phyloP scores from a whole-genome alignment of 805 yeast genomes.

The Torulaspora gathmanii region DNA sequence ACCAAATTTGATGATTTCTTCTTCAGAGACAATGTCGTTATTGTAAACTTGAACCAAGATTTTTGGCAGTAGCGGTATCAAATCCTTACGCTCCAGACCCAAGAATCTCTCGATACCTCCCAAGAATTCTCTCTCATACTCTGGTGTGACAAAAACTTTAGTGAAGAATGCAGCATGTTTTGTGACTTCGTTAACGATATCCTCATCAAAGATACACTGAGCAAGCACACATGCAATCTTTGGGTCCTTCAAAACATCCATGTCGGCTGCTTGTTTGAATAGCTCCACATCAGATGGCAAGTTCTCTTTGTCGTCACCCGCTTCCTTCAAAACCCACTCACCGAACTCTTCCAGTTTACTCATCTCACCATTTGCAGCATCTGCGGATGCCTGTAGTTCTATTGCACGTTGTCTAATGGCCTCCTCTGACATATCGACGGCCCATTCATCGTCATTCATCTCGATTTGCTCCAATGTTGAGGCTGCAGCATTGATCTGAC shows the following conservation, averaged over 20 bases:
- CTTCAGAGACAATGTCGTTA: conserved; percentile 79
- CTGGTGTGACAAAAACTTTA: conserved; percentile 58
- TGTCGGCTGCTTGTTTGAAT: conserved; percentile 79
- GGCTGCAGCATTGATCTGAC: conserved; percentile 80
- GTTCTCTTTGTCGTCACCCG: conserved; percentile 49
- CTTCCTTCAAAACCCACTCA: conserved; percentile 66
- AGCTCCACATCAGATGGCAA: conserved; percentile 84
- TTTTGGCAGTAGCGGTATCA: conserved; percentile 72
- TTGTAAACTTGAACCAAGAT: conserved; percentile 78
- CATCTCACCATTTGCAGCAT: conserved; percentile 39
- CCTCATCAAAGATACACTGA: conserved; percentile 78
- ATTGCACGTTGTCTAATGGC: conserved; percentile 89
- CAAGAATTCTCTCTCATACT: conserved; percentile 79
- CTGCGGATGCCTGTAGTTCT: conserved; percentile 67
- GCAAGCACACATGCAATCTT: conserved; percentile 88
- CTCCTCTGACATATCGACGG: conserved; percentile 94
- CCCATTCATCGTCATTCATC: conserved; percentile 91
- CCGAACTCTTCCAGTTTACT: conserved; percentile 71
- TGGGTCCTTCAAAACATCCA: conserved; percentile 65
- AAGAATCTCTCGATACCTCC: conserved; percentile 95
- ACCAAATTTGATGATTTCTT: conserved; percentile 77
- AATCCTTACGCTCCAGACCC: conserved; percentile 71
- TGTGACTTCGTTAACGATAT: conserved; percentile 65
- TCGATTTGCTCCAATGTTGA: conserved; percentile 58
- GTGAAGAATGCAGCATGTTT: conserved; percentile 78